A percentile compares a stretch with the other conserved stretches of the same genome.
Conservation (phyloP, 208 protist genomes). For the Trypanosoma mega region DNA sequence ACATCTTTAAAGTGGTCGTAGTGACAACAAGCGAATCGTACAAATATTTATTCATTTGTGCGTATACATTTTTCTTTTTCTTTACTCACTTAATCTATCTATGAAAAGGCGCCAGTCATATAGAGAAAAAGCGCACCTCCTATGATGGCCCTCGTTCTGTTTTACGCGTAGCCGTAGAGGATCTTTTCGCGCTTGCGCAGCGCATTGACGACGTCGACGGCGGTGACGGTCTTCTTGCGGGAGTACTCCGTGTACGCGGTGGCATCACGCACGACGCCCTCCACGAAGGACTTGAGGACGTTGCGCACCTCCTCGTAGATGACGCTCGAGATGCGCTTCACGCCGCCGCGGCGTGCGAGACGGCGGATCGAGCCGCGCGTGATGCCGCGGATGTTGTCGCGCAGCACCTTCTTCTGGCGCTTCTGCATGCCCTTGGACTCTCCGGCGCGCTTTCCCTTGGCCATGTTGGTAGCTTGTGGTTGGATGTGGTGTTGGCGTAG, state of each 20-base stretch:
- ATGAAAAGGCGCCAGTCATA: too few relatives aligned
- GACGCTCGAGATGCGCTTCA: constrained; percentile 78
- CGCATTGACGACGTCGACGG: constrained; percentile 72
- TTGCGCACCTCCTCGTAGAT: constrained; percentile 68
- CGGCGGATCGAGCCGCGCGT: constrained; percentile 70
- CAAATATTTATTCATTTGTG: too few relatives aligned
- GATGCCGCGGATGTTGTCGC: constrained; percentile 39
- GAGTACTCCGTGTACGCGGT: constrained; percentile 67
- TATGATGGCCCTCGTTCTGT: too few relatives aligned
- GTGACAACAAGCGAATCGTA: too few relatives aligned
- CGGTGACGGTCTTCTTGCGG: constrained; percentile 62
- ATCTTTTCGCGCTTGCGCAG: constrained; percentile 69
- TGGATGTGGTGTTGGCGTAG: too few relatives aligned
- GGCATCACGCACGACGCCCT: constrained; percentile 59
- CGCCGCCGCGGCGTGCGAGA: constrained; percentile 86
- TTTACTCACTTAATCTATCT: too few relatives aligned
- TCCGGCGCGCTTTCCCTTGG: too few relatives aligned
- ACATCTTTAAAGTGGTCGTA: too few relatives aligned
- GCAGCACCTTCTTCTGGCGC: constrained; percentile 37
- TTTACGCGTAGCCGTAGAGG: constrained; percentile 74
- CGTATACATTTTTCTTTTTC: too few relatives aligned
- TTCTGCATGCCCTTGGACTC: constrained; percentile 23
- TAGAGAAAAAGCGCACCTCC: too few relatives aligned
- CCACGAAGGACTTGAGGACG: constrained; percentile 49
- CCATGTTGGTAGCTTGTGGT: too few relatives aligned